Evolutionary conservation across 192 early-diverging fungal species (phyloP), one percentile per base, ranked within the genome.

Genomic region (Backusella parvicylindrica): DNA sequence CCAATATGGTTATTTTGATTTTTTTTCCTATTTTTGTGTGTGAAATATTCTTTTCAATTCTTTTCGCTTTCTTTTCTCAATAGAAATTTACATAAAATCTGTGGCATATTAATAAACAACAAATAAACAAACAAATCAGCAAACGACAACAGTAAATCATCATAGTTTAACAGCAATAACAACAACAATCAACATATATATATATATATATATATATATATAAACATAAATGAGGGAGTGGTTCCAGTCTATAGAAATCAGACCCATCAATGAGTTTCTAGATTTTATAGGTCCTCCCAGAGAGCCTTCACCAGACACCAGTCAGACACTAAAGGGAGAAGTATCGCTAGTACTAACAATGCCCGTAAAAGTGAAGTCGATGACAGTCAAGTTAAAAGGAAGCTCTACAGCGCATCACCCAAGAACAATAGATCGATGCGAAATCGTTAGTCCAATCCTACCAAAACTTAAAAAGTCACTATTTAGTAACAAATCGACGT

Each of bases 371-470:
- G 71, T 78, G 16, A 60, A 69, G 26, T 63, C 60, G 5, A 82
- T 82, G 40, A 37, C 26, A 15, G 53, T 82, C 0, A 82, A 78
- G 68, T 73, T 82, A 70, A 82, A 78, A 38, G 80, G 80, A 1
- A 68, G n/a, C 21, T 66, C 69, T 18, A 56, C 15, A n/a, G 43
- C 68, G 0, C 0, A 38, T 1, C 40, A 77, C 5, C 31, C 21
- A 35, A 37, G 40, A 21, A 41, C 13, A 18, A 2, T 53, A 0
- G 7, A 23, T 38, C 66, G 40, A 32, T 18, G 16, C 16, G 38
- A 37, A 28, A 43, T 70, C 8, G 18, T 16, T 13, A 16, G 26
- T 30, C 76, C 76, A 37, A 18, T 77, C 2, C 35, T 77, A 31
- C 76, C 76, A 64, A 80, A 80, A 63, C 49, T 76, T 23, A 80